These are phyloP conservation scores for Cryptococcus floricola DNA, from an alignment of 1,284 basidiomycete species.

Conservation along the genomic window DNA sequence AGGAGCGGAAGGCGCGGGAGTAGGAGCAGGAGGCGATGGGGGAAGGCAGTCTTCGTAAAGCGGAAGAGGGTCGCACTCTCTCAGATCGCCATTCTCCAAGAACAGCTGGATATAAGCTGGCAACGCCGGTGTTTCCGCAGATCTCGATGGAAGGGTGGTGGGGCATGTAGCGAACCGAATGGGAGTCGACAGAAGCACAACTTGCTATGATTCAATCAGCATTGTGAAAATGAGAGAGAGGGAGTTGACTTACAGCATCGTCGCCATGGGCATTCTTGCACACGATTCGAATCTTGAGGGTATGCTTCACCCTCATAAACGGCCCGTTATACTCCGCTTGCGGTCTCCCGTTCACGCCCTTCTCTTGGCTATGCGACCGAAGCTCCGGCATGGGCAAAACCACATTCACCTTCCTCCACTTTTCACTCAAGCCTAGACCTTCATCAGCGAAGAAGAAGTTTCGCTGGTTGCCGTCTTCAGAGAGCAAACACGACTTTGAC, in stretches of 20 bases:
- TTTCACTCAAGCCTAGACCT: constrained; percentile 30
- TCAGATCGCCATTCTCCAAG: constrained; percentile 43
- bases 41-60: constrained; percentile 21
- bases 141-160: constrained; percentile 12
- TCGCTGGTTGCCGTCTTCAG: constrained; percentile 36
- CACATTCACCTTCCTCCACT: constrained; percentile 42
- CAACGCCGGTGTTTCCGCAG: constrained; percentile 7
- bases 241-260: constrained; percentile 15
- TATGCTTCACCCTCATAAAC: constrained; percentile 40
- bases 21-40: neutral
- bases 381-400: constrained; percentile 39
- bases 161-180: constrained; percentile 39
- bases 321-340: constrained; percentile 31
- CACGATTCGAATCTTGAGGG: constrained; percentile 38
- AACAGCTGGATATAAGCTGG: constrained; percentile 45
- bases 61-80: constrained; percentile 43
- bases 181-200: constrained; percentile 37
- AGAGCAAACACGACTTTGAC: constrained; percentile 26
- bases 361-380: neutral
- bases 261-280: constrained; percentile 20
- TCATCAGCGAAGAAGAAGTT: constrained; percentile 41
- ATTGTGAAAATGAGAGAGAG: neutral
- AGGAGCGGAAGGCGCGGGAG: neutral
- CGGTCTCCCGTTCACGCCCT: constrained; percentile 15
- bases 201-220: constrained; percentile 8